Conservation (phyloP, 2,329 filamentous ascomycete species). For the Alternaria atra region DNA sequence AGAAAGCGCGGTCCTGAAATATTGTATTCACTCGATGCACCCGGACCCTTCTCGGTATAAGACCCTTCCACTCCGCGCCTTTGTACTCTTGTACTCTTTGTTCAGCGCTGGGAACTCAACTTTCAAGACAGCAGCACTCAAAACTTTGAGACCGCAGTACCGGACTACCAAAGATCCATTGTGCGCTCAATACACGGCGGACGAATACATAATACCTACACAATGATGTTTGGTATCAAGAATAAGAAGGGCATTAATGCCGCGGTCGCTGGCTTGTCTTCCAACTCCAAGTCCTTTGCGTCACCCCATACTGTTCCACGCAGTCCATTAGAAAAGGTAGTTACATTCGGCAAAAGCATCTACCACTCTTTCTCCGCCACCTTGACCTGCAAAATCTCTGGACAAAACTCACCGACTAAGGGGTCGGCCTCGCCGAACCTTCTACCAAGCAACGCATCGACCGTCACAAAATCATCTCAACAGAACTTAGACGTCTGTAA, state of each 20-base stretch:
- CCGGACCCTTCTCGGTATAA: not conserved
- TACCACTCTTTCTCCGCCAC: not conserved
- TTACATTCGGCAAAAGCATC: not conserved
- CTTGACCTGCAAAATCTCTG: not conserved
- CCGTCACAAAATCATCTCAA: not conserved
- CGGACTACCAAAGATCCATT: not conserved
- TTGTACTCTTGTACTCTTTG: not conserved
- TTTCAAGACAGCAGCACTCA: not conserved
- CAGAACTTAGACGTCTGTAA: not conserved
- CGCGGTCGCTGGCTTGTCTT: not conserved
- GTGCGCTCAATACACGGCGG: not conserved
- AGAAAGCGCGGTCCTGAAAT: not conserved
- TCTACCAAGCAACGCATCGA: constrained; percentile 1
- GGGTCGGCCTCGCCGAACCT: not conserved
- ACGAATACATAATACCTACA: not conserved
- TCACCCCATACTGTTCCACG: not conserved
- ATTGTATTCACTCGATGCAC: not conserved
- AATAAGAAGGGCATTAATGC: not conserved
- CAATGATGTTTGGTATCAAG: not conserved
- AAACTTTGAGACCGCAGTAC: not conserved
- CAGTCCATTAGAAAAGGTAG: not conserved
- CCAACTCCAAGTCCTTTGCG: not conserved
- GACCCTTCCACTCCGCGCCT: not conserved
- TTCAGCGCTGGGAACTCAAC: not conserved
- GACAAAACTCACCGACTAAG: not conserved